Conservation (phyloP, 495 filamentous ascomycete genomes). For the Copromyces sp. region DNA sequence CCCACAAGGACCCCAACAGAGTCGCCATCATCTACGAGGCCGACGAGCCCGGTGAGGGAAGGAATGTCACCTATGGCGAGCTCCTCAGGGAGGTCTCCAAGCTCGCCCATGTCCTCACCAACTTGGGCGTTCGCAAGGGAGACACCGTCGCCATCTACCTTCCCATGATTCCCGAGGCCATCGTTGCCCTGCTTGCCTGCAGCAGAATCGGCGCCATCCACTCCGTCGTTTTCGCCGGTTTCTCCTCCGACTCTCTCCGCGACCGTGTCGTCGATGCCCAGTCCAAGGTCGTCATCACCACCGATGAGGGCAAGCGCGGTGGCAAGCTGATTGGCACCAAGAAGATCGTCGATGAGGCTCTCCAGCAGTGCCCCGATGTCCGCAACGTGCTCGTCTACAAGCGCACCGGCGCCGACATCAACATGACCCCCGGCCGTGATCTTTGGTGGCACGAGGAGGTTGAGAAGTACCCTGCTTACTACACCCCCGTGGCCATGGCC, state of each 20-base stretch:
- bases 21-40: slow-evolving; percentile 98
- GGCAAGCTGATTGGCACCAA: slow-evolving; percentile 97
- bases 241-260: slow-evolving; percentile 91
- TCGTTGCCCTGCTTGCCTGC: slow-evolving; percentile 86
- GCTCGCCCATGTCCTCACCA: slow-evolving; percentile 73
- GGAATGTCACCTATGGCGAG: slow-evolving; percentile 86
- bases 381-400: slow-evolving; percentile 81
- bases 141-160: slow-evolving; percentile 97
- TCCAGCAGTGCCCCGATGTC: slow-evolving; percentile 94
- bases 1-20: slow-evolving; percentile 81
- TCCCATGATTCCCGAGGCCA: slow-evolving; percentile 95
- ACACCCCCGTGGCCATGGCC: slow-evolving; percentile 75
- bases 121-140: slow-evolving; percentile 94
- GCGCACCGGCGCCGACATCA: slow-evolving; percentile 88
- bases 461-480: slow-evolving; percentile 87
- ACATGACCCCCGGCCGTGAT: slow-evolving; percentile 82
- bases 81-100: slow-evolving; percentile 86
- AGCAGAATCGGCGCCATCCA: slow-evolving; percentile 90
- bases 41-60: slow-evolving; percentile 80
- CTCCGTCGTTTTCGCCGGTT: slow-evolving; percentile 97
- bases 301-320: slow-evolving; percentile 94
- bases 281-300: slow-evolving; percentile 88
- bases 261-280: slow-evolving; percentile 89
- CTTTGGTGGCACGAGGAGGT: slow-evolving; percentile 98
- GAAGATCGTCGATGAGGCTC: slow-evolving; percentile 97